A percentile compares a stretch with the other conserved stretches of the same genome.
Conservation (phyloP, 1,139 yeast genomes). For the Suhomyces maxii region DNA sequence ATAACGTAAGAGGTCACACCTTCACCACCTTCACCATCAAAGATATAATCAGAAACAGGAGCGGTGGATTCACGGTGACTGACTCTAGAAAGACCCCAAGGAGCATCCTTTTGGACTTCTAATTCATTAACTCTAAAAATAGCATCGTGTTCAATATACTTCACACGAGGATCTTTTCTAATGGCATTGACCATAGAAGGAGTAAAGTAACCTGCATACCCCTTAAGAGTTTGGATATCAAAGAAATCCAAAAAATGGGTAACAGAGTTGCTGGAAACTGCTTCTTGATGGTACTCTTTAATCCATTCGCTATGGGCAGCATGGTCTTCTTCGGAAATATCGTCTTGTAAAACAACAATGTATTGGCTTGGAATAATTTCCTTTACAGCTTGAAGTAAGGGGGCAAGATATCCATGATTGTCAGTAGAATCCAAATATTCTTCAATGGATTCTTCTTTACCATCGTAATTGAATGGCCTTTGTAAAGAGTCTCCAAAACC, state of each 20-base stretch:
- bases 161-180: constrained; percentile 29
- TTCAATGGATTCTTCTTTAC: neutral
- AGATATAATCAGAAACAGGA: constrained; percentile 26
- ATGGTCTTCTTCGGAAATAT: constrained; percentile 20
- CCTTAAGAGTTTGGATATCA: constrained; percentile 28
- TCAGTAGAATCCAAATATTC: neutral
- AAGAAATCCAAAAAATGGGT: constrained; percentile 20
- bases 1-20: constrained; percentile 48
- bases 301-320: constrained; percentile 9
- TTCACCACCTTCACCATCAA: constrained; percentile 41
- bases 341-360: constrained; percentile 38
- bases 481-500: neutral
- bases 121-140: constrained; percentile 33
- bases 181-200: constrained; percentile 27
- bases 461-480: neutral
- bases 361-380: constrained; percentile 24
- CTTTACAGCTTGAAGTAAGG: constrained; percentile 7
- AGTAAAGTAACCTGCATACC: constrained; percentile 37
- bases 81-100: constrained; percentile 45
- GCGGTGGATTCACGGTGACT: constrained; percentile 26
- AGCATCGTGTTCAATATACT: constrained; percentile 40
- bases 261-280: neutral
- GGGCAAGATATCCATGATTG: constrained; percentile 3
- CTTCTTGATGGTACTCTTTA: constrained; percentile 1
- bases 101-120: constrained; percentile 38